phyloP scores from a whole-genome alignment of 2,329 filamentous ascomycete genomes.

The Claviceps fusiformis region DNA sequence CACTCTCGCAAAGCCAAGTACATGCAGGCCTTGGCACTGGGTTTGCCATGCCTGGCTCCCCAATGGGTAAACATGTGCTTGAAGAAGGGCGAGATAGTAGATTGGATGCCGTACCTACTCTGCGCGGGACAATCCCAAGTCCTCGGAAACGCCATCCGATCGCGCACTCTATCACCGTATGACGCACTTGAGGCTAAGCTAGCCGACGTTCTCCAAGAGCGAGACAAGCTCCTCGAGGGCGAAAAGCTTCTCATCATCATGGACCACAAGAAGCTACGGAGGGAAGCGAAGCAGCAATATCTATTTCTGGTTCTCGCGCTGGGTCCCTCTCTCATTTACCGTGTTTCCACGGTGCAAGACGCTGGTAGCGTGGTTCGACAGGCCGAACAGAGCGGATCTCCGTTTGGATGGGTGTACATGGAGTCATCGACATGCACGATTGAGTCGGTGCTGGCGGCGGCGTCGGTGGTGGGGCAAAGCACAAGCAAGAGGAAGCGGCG shows the following conservation, averaged over 20 bases:
- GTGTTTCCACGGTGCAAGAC: conserved; percentile 51
- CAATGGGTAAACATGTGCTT: conserved; percentile 71
- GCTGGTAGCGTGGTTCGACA: conserved; percentile 46
- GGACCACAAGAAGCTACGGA: conserved; percentile 38
- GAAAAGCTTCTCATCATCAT: conserved; percentile 62
- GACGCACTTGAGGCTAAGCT: conserved; percentile 43
- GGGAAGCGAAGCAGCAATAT: conserved; percentile 55
- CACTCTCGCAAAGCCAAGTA: conserved; percentile 84
- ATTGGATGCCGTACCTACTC: conserved; percentile 72
- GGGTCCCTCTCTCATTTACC: conserved; percentile 51
- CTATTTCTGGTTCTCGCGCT: conserved; percentile 69
- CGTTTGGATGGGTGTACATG: conserved; percentile 69
- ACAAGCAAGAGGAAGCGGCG: conserved; percentile 27
- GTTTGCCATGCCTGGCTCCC: conserved; percentile 70
- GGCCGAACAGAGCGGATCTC: conserved; percentile 28
- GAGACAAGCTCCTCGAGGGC: conserved; percentile 50
- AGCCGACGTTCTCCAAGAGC: conserved; percentile 37
- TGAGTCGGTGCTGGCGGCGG: conserved; percentile 30
- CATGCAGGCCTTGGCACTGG: conserved; percentile 84
- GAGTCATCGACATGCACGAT: conserved; percentile 49
- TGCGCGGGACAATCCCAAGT: conserved; percentile 70
- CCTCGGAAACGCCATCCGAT: conserved; percentile 64
- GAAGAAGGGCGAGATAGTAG: conserved; percentile 43
- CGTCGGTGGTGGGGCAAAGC: conserved; percentile 3
- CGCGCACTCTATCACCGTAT: conserved; percentile 53